Conservation (phyloP, 169 alveolate genomes). For the Cryptosporidium andersoni region DNA sequence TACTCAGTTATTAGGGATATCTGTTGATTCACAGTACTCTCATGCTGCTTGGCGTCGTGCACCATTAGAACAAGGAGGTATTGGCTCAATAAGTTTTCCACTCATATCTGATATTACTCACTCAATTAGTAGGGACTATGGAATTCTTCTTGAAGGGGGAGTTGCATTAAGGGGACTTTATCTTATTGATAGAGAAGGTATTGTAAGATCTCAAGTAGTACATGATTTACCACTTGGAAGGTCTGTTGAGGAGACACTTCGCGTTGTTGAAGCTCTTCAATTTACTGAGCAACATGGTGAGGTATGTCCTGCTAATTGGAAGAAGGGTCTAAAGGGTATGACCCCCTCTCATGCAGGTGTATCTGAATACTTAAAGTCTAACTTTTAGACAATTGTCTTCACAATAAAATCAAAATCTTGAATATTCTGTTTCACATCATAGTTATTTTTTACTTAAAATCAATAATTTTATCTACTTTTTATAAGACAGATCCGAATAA, state of each 20-base stretch:
- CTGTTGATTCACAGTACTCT: slow-evolving; percentile 95
- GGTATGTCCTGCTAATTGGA: slow-evolving; percentile 99
- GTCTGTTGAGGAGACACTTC: slow-evolving; percentile 93
- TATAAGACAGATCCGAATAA: slow-evolving; percentile 57
- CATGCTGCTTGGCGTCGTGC: slow-evolving; percentile 96
- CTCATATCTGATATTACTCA: slow-evolving; percentile 92
- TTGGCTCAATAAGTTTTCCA: slow-evolving; percentile 94
- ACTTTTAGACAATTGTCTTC: too few relatives aligned
- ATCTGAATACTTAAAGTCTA: slow-evolving; percentile 75
- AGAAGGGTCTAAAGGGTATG: slow-evolving; percentile 95
- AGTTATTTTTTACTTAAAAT: background rate
- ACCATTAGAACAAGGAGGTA: slow-evolving; percentile 96
- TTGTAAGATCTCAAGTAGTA: slow-evolving; percentile 92
- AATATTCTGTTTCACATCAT: background rate
- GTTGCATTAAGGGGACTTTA: slow-evolving; percentile 97
- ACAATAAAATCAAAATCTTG: background rate
- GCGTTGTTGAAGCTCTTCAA: slow-evolving; percentile 96
- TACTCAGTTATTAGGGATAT: slow-evolving; percentile 93
- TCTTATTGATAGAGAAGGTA: slow-evolving; percentile 95
- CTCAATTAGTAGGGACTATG: slow-evolving; percentile 89
- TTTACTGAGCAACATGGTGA: slow-evolving; percentile 96
- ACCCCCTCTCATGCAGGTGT: slow-evolving; percentile 93
- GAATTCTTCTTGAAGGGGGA: slow-evolving; percentile 93
- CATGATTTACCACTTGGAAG: slow-evolving; percentile 99
- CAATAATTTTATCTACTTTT: background rate